Base-by-base conservation (phyloP, 116 monocot genomes). In the Iris pallida region DNA sequence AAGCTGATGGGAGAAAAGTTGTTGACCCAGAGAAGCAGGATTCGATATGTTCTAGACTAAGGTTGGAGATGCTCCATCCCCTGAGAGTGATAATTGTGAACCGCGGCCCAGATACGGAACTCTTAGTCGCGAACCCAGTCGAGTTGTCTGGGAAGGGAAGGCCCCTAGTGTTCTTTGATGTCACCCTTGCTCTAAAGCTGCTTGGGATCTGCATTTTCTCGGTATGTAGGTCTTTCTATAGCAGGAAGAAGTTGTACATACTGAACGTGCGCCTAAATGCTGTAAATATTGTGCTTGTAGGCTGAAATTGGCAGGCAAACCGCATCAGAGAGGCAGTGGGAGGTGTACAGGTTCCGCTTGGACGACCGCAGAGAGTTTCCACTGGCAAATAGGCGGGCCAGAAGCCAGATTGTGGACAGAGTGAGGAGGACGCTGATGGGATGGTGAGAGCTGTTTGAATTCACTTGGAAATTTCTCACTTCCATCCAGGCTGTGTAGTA, bases 141-240 rank as follows among this genome's bases (percentile, higher is more conserved):
- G 96, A 97, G 55, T 55, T 85, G 7, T 92, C 68, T 9, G 92
- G 96, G 0, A 92, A 85, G 66, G 96, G 96, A 62, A 82, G 92
- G 52, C 96, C 96, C n/a, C 81, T 76, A 5, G 96, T 92, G 3
- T 97, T 97, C 57, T 92, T 85, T 64, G 96, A 97, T 71, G 87
- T 85, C 65, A 89, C 92, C 0, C 68, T 87, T 60, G 92, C 96
- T 59, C 73, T 97, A 6, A 87, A 89, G 65, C 14, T 72, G 55
- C 89, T 97, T 51, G 92, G 86, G 6, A 82, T 95, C 59, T 83
- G 92, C 72, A 85, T 97, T 42, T 97, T 97, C 87, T 97, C 85
- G 14, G 92, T 97, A 87, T 77, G 69, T 9, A 0, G n/a, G 47
- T 14, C 8, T 11, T 59, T 18, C 20, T 1, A 3, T 30, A 30